These are phyloP conservation scores for Plasmodiophora brassicae DNA, from an alignment of 208 protist genomes.

Conservation along the genomic window DNA sequence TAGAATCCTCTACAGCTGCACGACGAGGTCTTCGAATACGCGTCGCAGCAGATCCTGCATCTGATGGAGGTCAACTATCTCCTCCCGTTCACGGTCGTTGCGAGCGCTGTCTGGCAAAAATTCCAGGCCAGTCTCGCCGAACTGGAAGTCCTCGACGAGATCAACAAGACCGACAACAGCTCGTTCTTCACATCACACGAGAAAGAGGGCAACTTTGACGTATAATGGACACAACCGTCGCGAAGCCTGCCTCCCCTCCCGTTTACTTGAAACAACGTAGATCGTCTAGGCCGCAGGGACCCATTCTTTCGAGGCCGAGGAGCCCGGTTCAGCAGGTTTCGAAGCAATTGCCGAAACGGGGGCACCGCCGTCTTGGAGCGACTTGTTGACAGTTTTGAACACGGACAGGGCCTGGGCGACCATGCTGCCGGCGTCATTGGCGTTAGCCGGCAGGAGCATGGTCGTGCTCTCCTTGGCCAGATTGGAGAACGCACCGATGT, in stretches of 20 bases:
- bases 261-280: no score
- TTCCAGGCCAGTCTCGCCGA: no score
- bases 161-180: no score
- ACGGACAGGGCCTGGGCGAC: constrained; percentile 78
- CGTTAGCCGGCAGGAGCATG: constrained; percentile 81
- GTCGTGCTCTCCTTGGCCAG: constrained; percentile 77
- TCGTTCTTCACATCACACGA: no score
- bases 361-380: not conserved
- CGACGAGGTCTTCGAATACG: not conserved
- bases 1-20: not conserved
- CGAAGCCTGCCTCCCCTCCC: no score
- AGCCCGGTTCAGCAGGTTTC: no score
- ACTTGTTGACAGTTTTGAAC: constrained; percentile 39
- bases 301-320: not conserved
- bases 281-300: no score
- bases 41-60: not conserved
- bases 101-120: no score
- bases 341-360: not conserved
- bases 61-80: not conserved
- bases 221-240: no score
- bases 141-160: no score
- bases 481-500: constrained; percentile 79
- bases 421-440: constrained; percentile 75
- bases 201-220: no score
- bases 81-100: no score